Evolutionary conservation across 2,329 filamentous ascomycete genomes (phyloP).

Genomic region (Phyllosticta citriasiana): DNA sequence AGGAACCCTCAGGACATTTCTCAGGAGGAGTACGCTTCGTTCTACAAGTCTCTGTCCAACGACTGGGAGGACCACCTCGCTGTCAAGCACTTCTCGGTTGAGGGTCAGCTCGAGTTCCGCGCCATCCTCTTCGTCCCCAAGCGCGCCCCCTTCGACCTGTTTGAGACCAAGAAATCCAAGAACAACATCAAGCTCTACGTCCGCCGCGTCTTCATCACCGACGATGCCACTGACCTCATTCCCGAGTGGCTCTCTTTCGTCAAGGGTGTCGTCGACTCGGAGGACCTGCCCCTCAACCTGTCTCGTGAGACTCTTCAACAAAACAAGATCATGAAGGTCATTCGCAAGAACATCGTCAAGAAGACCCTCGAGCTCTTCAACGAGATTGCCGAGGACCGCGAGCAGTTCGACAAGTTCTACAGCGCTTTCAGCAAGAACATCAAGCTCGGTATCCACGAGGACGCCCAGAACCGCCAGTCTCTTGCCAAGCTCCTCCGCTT

Average conservation of each 20-base stretch:
- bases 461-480: constrained; percentile 85
- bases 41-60: constrained; percentile 99
- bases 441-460: constrained; percentile 99
- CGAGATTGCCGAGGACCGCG: constrained; percentile 98
- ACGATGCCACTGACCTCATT: constrained; percentile 97
- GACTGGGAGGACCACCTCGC: constrained; percentile 99
- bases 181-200: constrained; percentile 99
- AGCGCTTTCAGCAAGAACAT: constrained; percentile 99
- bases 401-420: constrained; percentile 99
- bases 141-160: constrained; percentile 98
- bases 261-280: constrained; percentile 99
- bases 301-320: constrained; percentile 99
- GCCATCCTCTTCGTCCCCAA: constrained; percentile 99
- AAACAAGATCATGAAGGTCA: constrained; percentile 99
- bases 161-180: constrained; percentile 99
- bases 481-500: constrained; percentile 98
- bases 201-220: constrained; percentile 99
- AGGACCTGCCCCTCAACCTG: constrained; percentile 98
- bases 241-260: constrained; percentile 99
- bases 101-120: constrained; percentile 99
- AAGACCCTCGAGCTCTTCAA: constrained; percentile 99
- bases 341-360: constrained; percentile 99
- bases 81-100: constrained; percentile 99
- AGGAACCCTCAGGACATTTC: constrained; percentile 93
- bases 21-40: constrained; percentile 92